A percentile compares a stretch with the other conserved stretches of the same genome.
Conservation (phyloP, 2,329 filamentous ascomycete species). For the Penicillium sp. region DNA sequence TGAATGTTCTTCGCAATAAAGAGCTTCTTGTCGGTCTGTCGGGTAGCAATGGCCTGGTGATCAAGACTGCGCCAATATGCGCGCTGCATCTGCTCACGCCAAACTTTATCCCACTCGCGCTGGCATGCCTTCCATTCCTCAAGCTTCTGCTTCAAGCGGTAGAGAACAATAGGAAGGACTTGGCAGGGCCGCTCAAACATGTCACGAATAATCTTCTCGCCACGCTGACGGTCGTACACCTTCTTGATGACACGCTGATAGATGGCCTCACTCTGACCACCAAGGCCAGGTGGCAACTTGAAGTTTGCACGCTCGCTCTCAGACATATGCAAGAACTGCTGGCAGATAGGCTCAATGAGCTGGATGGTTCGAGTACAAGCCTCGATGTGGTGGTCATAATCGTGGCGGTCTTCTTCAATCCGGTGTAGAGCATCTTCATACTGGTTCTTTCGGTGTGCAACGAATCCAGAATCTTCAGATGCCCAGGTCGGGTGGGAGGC, state of each 20-base stretch:
- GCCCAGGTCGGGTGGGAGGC: slow-evolving; percentile 98
- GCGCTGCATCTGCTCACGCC: slow-evolving; percentile 91
- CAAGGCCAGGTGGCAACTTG: slow-evolving; percentile 77
- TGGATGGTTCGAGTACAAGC: slow-evolving; percentile 93
- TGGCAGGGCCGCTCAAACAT: slow-evolving; percentile 81
- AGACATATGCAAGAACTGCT: slow-evolving; percentile 80
- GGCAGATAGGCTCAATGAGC: slow-evolving; percentile 88
- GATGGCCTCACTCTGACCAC: slow-evolving; percentile 92
- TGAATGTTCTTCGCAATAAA: slow-evolving; percentile 88
- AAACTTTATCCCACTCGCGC: slow-evolving; percentile 98
- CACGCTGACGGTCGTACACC: slow-evolving; percentile 83
- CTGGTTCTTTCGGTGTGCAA: slow-evolving; percentile 94
- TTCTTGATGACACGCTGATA: slow-evolving; percentile 98
- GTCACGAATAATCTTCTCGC: slow-evolving; percentile 80
- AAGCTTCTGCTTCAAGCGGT: slow-evolving; percentile 89
- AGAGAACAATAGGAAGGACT: slow-evolving; percentile 84
- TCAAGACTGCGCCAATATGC: slow-evolving; percentile 97
- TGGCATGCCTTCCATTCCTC: slow-evolving; percentile 97
- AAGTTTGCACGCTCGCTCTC: slow-evolving; percentile 72
- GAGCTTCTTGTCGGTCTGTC: slow-evolving; percentile 84
- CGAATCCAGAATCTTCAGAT: slow-evolving; percentile 95
- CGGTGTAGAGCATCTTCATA: slow-evolving; percentile 92
- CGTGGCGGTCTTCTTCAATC: slow-evolving; percentile 96
- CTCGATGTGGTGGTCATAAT: slow-evolving; percentile 98
- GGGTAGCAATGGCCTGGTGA: slow-evolving; percentile 90